A percentile compares a stretch with the other conserved stretches of the same genome.
phyloP scores from a whole-genome alignment of 2,329 filamentous ascomycete genomes.

The Cladophialophora carrionii region DNA sequence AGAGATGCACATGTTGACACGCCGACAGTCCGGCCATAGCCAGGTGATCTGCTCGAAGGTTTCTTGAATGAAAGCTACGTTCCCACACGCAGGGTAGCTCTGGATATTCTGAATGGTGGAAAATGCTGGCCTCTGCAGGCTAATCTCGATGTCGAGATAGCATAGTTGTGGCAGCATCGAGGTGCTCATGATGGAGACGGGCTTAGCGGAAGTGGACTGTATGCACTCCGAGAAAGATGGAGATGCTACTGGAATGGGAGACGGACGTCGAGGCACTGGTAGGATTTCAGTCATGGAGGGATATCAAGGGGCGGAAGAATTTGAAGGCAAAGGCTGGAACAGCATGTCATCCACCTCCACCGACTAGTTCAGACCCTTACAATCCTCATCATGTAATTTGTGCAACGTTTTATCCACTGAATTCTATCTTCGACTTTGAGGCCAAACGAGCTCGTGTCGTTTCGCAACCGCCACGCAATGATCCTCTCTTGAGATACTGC shows the following conservation, averaged over 20 bases:
- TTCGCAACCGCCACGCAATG: not conserved
- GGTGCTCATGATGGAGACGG: no score
- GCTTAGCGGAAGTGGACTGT: no score
- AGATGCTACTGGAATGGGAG: no score
- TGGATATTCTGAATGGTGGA: not conserved
- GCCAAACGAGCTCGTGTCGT: not conserved
- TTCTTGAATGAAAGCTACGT: not conserved
- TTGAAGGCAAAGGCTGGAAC: no score
- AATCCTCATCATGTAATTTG: not conserved
- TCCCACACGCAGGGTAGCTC: not conserved
- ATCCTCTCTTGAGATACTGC: not conserved
- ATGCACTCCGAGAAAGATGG: no score
- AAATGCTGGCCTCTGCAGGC: not conserved
- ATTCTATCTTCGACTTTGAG: not conserved
- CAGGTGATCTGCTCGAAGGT: not conserved
- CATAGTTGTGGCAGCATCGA: not conserved
- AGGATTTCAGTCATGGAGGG: no score
- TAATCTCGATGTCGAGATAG: not conserved
- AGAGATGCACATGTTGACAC: conserved; percentile 15
- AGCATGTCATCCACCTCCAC: not conserved
- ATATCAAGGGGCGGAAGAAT: no score
- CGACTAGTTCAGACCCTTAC: not conserved
- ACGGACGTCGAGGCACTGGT: no score
- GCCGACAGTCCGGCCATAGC: conserved; percentile 8
- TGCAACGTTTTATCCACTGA: not conserved